Evolutionary conservation across 176 grass and related monocot species (phyloP), one percentile per base, ranked within the genome.

Genomic region (Puccinellia tenuiflora): DNA sequence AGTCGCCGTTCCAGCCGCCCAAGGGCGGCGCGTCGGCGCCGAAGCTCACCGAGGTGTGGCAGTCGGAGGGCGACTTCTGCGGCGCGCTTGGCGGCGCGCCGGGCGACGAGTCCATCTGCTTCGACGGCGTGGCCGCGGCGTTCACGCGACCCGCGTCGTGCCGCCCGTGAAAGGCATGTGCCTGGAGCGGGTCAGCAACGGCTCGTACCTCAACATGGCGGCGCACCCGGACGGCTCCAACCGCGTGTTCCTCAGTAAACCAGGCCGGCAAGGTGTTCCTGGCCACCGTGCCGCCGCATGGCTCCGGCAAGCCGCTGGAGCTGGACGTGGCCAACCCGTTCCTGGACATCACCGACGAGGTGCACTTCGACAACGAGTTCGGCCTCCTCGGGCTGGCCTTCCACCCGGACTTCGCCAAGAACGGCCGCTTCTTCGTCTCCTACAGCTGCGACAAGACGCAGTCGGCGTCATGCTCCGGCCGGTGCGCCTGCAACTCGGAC

Each of bases 401-500:
- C 87, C 96, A 98, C 83, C 92, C 90, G 38, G 86, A 80, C 21
- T 98, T 91, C 68, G 82, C 60, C 3, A n/a, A 34, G 9, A 98
- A 98, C 65, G 92, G 96, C 1, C 82, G 92, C 5, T 98, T 98
- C 71, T 98, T 98, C 65, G 90, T 98, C 46, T 98, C 96, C 37
- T 98, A 98, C 78, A 95, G 88, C 86, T 98, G 96, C 54, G 96
- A 98, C 63, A 93, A 89, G 83, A 80, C 79, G 59, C 69, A 86
- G 56, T 93, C 90, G 33, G 57, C 89, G 0, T 70, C 91, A 1
- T 98, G 96, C 84, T 70, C 89, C 1, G 96, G 96, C 14, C 90
- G 93, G 20, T 98, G 96, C 75, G 92, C 92, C 3, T 98, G 96
- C 79, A 98, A 98, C 88, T 86, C 92, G 42, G 96, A 95, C 65